Evolutionary conservation across 306 rosid genomes (phyloP).

Genomic region (Neltuma alba): DNA sequence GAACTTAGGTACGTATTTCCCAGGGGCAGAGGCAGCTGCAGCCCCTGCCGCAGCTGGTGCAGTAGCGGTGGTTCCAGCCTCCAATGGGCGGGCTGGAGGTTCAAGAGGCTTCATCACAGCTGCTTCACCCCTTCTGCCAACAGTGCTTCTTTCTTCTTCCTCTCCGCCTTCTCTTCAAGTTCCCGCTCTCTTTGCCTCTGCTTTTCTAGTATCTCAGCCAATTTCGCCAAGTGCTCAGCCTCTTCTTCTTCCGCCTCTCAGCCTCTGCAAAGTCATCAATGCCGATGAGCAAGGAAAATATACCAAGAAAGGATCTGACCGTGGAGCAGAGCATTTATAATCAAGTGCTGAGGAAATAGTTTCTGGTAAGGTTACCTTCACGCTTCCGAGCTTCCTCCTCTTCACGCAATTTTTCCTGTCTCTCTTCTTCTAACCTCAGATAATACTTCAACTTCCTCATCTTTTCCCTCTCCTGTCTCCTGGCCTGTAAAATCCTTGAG

Average conservation of each 20-base stretch:
- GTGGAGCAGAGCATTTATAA: neutral
- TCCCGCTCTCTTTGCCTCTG: conserved; percentile 85
- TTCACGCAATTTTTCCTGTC: conserved; percentile 60
- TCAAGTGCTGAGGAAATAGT: neutral
- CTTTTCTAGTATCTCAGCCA: conserved; percentile 77
- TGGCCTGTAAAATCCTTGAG: conserved; percentile 60
- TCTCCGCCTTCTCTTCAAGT: conserved; percentile 73
- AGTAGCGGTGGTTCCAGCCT: conserved; percentile 47
- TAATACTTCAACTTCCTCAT: conserved; percentile 78
- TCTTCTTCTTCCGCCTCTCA: conserved; percentile 79
- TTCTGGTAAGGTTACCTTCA: conserved; percentile 57
- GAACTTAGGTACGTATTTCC: conserved; percentile 72
- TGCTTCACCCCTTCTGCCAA: conserved; percentile 52
- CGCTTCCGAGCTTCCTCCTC: conserved; percentile 83
- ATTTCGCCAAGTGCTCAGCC: conserved; percentile 68
- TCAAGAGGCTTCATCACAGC: conserved; percentile 46
- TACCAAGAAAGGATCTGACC: neutral
- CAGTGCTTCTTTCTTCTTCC: conserved; percentile 60
- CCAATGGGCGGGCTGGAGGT: conserved; percentile 49
- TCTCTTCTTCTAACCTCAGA: conserved; percentile 82
- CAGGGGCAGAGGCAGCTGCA: conserved; percentile 46
- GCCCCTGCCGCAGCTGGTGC: conserved; percentile 39
- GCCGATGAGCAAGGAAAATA: neutral
- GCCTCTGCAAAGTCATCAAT: conserved; percentile 60
- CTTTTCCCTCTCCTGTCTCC: conserved; percentile 71